phyloP scores from a whole-genome alignment of 352 stramenopile genomes.

The Globisporangium orthogonon region DNA sequence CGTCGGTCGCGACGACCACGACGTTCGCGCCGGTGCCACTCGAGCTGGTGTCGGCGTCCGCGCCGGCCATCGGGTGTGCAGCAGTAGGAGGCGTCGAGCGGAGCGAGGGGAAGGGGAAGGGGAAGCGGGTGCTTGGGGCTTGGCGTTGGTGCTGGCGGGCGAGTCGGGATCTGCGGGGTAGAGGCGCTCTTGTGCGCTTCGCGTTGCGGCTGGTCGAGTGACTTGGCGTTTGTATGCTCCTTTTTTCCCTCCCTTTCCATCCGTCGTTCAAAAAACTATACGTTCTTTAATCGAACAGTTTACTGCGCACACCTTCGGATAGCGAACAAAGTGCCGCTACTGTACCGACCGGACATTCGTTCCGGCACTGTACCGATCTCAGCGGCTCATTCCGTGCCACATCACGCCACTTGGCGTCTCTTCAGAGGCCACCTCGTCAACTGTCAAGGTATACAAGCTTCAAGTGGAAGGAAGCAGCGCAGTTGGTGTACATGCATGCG shows the following conservation, averaged over 20 bases:
- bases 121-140: neutral
- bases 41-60: neutral
- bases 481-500: slow-evolving; percentile 10
- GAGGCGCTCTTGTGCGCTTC: neutral
- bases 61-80: neutral
- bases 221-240: neutral
- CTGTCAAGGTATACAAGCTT: too few species aligned
- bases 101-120: neutral
- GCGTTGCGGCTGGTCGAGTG: neutral
- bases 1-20: slow-evolving; percentile 9
- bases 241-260: neutral
- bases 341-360: too few species aligned
- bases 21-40: neutral
- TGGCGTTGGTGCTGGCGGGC: too few species aligned
- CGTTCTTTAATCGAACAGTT: too few species aligned
- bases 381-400: too few species aligned
- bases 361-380: too few species aligned
- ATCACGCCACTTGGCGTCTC: neutral
- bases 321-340: too few species aligned
- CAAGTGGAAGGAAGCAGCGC: too few species aligned
- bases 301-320: too few species aligned
- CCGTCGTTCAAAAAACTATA: neutral
- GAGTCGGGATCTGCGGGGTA: neutral
- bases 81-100: neutral
- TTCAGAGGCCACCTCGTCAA: neutral